Evolutionary conservation across 345 rosid genomes (phyloP).

Genomic region (Psidium friedrichsthalianum): DNA sequence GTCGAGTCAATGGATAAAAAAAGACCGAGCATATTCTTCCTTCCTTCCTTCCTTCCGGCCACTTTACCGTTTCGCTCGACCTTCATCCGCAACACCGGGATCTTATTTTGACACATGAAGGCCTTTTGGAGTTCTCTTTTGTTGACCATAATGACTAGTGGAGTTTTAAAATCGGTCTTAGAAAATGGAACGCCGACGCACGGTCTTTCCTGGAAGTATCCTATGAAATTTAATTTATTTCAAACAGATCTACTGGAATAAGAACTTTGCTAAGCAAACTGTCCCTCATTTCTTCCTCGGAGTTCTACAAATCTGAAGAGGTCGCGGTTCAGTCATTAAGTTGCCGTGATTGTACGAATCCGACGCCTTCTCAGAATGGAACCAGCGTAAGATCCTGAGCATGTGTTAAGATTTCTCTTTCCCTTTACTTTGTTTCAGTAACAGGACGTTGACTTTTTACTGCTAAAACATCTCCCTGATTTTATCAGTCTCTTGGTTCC

Average conservation of each 20-base stretch:
- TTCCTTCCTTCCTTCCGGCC: no score
- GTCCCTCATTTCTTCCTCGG: background rate
- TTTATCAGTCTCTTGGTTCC: background rate
- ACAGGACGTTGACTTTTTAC: background rate
- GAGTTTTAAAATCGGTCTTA: background rate
- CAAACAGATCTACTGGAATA: background rate
- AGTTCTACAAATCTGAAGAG: background rate
- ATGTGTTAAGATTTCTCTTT: background rate
- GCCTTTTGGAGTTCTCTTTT: background rate
- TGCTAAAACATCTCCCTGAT: background rate
- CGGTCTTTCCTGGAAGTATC: background rate
- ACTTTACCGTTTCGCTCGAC: no score
- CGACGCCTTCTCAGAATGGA: background rate
- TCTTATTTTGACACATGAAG: no score
- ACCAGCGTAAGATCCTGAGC: background rate
- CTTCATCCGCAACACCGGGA: no score
- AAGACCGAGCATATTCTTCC: no score
- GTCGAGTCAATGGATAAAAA: background rate
- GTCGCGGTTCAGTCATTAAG: background rate
- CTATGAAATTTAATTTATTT: no score
- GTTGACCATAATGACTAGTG: background rate
- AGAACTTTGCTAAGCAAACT: background rate
- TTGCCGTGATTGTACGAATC: background rate
- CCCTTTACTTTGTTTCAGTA: background rate
- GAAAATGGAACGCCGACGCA: background rate